Evolutionary conservation across 768 basidiomycete species (phyloP).

Genomic region (Mycena kentingensis): DNA sequence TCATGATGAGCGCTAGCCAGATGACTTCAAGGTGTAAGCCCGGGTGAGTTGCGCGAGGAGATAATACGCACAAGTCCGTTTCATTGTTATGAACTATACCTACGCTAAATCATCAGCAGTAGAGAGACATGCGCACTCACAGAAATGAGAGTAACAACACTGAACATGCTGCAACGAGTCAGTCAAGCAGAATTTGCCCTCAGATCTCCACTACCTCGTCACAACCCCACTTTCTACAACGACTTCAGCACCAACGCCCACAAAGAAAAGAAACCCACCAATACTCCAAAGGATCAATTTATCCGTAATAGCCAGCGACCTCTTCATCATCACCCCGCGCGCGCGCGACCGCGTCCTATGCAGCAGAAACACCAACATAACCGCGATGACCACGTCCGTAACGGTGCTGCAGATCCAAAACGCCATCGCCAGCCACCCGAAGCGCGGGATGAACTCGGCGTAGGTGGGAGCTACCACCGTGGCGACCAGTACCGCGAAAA

Average conservation of each 20-base stretch:
- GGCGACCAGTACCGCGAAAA: neutral
- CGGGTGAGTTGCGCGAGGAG: no score
- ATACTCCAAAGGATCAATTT: neutral
- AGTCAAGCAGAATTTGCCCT: neutral
- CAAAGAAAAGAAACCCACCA: neutral
- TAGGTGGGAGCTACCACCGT: neutral
- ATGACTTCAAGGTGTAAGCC: no score
- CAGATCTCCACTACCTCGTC: neutral
- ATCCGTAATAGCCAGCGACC: neutral
- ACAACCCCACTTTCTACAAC: neutral
- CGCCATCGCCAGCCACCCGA: neutral
- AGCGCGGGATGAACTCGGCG: neutral
- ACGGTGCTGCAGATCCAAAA: neutral
- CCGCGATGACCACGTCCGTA: neutral
- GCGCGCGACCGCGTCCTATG: neutral
- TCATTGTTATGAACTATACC: no score
- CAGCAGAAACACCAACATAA: neutral
- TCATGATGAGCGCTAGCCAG: no score
- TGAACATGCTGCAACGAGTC: neutral
- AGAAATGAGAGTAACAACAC: neutral
- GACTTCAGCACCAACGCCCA: neutral
- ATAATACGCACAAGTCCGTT: no score
- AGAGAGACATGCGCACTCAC: no score
- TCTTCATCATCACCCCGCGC: neutral
- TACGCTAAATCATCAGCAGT: no score